Evolutionary conservation across 805 yeast species (phyloP).

Genomic region (fission yeast (Schizosaccharomyces pombe)): ASM294v3 CU329670.1:1105001-1105500

Average conservation of each 20-base stretch:
- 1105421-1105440: constrained; percentile 8
- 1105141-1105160: too few relatives aligned
- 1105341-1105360: constrained; percentile 1
- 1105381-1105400: neutral
- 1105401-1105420: constrained; percentile 5
- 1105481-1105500: constrained; percentile 10
- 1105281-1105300: neutral
- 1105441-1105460: constrained; percentile 11
- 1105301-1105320: neutral
- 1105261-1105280: neutral
- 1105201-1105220: too few relatives aligned
- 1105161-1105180: too few relatives aligned
- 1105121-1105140: neutral
- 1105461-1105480: constrained; percentile 10
- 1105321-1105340: neutral
- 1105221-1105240: neutral
- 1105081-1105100: neutral
- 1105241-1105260: neutral
- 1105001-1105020: neutral
- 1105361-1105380: constrained; percentile 1
- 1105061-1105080: neutral
- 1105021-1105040: neutral
- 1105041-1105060: neutral
- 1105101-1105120: neutral
- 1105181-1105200: too few relatives aligned